Conservation (phyloP, 805 yeast species). For the Pichia thaimueangensis region DNA sequence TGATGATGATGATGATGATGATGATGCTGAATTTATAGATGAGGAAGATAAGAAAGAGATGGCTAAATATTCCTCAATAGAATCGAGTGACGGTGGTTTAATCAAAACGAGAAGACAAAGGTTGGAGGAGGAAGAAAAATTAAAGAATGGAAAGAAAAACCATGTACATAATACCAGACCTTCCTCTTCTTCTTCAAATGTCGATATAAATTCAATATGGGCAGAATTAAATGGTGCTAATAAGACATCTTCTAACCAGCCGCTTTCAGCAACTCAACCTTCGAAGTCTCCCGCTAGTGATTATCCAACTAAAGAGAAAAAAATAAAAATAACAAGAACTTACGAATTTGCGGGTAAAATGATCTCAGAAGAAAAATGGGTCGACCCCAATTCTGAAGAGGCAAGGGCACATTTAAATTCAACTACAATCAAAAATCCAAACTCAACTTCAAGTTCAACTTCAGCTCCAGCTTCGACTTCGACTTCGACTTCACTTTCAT, state of each 20-base stretch:
- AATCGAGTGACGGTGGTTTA: conserved; percentile 30
- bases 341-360: conserved; percentile 89
- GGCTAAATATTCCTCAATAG: conserved; percentile 45
- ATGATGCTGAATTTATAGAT: conserved; percentile 16
- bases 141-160: conserved; percentile 13
- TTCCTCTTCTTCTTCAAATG: conserved; percentile 18
- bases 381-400: conserved; percentile 73
- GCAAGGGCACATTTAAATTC: conserved; percentile 74
- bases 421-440: conserved; percentile 28
- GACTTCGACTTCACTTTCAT: neutral
- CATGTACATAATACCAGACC: neutral
- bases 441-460: no score
- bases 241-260: neutral
- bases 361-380: conserved; percentile 70
- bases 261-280: neutral
- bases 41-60: conserved; percentile 21
- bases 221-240: conserved; percentile 37
- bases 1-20: conserved; percentile 32
- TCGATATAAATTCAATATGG: conserved; percentile 52
- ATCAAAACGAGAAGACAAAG: conserved; percentile 16
- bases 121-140: conserved; percentile 3
- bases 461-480: no score
- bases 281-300: neutral
- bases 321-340: conserved; percentile 64
- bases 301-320: conserved; percentile 27